These are phyloP conservation scores for Populus deltoides DNA, from an alignment of 345 rosid genomes.

Conservation along the genomic window DNA sequence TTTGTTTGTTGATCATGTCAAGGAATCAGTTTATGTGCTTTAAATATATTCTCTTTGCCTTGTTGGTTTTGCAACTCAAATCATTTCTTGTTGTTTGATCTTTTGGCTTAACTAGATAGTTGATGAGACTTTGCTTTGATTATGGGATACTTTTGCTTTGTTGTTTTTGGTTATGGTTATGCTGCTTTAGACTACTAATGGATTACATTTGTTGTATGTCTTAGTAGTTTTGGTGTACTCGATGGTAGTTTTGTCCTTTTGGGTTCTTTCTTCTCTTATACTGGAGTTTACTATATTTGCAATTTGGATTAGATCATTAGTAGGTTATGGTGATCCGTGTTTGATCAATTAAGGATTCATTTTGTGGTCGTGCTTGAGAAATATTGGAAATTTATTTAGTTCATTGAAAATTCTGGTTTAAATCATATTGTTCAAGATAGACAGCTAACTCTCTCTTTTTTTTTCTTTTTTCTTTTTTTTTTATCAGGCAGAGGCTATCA, in stretches of 20 bases:
- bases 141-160: conserved; percentile 21
- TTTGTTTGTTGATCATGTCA: conserved; percentile 7
- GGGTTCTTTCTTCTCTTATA: not conserved
- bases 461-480: not conserved
- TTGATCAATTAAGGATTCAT: not conserved
- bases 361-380: not conserved
- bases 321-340: not conserved
- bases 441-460: not conserved
- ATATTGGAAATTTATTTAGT: not conserved
- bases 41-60: not conserved
- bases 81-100: conserved; percentile 6
- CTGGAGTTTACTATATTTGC: not conserved
- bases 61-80: conserved; percentile 7
- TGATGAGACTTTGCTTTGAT: conserved; percentile 19
- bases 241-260: not conserved
- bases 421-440: not conserved
- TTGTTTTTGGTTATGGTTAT: not conserved
- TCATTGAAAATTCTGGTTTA: not conserved
- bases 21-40: conserved; percentile 5
- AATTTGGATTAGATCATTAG: not conserved
- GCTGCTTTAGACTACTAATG: not conserved
- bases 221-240: too few species aligned
- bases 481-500: conserved; percentile 37
- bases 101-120: conserved; percentile 15
- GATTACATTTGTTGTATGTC: too few species aligned